Conservation (phyloP, 768 basidiomycete genomes). For the Nidularia sp. region DNA sequence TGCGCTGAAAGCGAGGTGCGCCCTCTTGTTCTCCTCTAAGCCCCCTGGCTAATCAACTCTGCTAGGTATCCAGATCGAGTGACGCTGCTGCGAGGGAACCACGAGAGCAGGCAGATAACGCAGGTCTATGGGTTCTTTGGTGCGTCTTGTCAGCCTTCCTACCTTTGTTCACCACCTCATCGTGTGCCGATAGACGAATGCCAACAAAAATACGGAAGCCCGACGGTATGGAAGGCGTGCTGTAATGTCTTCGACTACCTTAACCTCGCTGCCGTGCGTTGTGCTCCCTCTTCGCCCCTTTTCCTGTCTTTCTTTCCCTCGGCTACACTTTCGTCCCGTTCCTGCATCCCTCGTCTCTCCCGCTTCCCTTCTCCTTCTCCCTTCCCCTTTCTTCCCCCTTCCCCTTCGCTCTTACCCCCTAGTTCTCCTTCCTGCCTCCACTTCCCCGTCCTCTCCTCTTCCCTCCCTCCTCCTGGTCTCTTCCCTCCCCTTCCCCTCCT, state of each 20-base stretch:
- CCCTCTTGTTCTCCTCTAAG: not conserved
- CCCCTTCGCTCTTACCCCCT: too few relatives aligned
- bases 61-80: conserved; percentile 88
- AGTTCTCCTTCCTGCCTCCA: too few relatives aligned
- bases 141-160: conserved; percentile 26
- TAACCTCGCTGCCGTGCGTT: conserved; percentile 84
- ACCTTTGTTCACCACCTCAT: not conserved
- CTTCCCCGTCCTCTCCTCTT: too few relatives aligned
- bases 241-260: conserved; percentile 96
- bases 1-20: conserved; percentile 83
- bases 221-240: conserved; percentile 95
- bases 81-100: conserved; percentile 89
- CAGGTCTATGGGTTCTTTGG: conserved; percentile 99
- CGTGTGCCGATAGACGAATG: conserved; percentile 69
- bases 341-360: too few relatives aligned
- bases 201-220: conserved; percentile 95
- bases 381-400: too few relatives aligned
- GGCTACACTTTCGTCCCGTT: too few relatives aligned
- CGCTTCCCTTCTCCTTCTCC: too few relatives aligned
- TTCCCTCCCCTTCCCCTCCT: too few relatives aligned
- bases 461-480: too few relatives aligned
- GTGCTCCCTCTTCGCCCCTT: not conserved
- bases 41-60: conserved; percentile 1
- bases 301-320: not conserved
- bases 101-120: conserved; percentile 96